Evolutionary conservation across 2,329 filamentous ascomycete genomes (phyloP).

Genomic region (Clonostachys sp.): DNA sequence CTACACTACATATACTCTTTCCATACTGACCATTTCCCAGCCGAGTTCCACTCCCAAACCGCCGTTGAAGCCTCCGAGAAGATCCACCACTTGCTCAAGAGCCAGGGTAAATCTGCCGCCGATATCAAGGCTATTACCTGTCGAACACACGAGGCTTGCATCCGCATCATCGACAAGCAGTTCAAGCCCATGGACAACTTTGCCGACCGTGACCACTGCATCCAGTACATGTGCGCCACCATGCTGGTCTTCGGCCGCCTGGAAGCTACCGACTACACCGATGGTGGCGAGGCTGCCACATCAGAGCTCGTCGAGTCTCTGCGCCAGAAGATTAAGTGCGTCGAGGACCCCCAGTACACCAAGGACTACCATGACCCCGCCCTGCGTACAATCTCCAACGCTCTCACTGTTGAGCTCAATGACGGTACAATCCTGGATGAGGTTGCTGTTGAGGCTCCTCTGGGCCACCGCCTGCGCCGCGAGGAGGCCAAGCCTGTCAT

Average conservation of each 20-base stretch:
- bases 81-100: slow-evolving; percentile 77
- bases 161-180: slow-evolving; percentile 99
- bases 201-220: slow-evolving; percentile 97
- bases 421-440: slow-evolving; percentile 90
- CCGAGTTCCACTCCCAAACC: slow-evolving; percentile 98
- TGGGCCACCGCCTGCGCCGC: slow-evolving; percentile 84
- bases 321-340: slow-evolving; percentile 89
- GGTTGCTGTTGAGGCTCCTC: slow-evolving; percentile 86
- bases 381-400: slow-evolving; percentile 96
- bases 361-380: slow-evolving; percentile 90
- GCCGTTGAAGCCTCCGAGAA: slow-evolving; percentile 92
- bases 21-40: slow-evolving; percentile 23
- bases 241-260: slow-evolving; percentile 96
- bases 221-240: slow-evolving; percentile 97
- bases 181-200: slow-evolving; percentile 99
- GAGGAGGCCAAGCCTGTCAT: slow-evolving; percentile 99
- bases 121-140: slow-evolving; percentile 93
- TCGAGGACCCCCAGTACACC: slow-evolving; percentile 94
- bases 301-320: slow-evolving; percentile 87
- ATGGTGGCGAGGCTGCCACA: slow-evolving; percentile 87
- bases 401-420: slow-evolving; percentile 88
- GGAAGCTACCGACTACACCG: slow-evolving; percentile 87
- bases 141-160: slow-evolving; percentile 96
- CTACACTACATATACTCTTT: background rate
- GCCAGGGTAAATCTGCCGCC: slow-evolving; percentile 81